phyloP scores from a whole-genome alignment of 176 grass and related monocot species.

The Oryza longistaminata region DNA sequence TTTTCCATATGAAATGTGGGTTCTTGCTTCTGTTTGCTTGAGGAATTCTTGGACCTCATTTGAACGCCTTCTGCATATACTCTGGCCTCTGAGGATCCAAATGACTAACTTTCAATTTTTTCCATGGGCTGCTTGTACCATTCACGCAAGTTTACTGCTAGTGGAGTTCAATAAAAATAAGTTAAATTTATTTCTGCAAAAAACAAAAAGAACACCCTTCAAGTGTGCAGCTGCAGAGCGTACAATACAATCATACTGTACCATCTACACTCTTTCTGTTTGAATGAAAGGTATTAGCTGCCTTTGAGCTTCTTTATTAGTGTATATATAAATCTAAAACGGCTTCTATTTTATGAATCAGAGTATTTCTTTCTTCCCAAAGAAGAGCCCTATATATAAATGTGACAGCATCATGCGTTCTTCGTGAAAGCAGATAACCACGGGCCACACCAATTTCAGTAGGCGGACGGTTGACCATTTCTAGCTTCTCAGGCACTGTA shows the following conservation, averaged over 20 bases:
- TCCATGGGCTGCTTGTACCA: not conserved
- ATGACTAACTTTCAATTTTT: not conserved
- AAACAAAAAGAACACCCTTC: not conserved
- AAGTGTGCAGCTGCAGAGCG: not conserved
- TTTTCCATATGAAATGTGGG: not conserved
- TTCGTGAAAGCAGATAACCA: not conserved
- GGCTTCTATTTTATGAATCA: not conserved
- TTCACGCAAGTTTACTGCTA: not conserved
- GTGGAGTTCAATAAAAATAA: not conserved
- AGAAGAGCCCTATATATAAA: not conserved
- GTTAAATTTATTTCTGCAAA: not conserved
- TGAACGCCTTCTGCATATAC: not conserved
- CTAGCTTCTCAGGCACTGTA: constrained; percentile 21
- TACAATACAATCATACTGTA: not conserved
- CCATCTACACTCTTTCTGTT: not conserved
- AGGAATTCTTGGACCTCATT: not conserved
- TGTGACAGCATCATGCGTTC: not conserved
- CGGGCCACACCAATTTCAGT: not conserved
- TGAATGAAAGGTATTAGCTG: not conserved
- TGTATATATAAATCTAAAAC: not conserved
- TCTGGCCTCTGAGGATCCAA: not conserved
- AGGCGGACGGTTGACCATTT: not conserved
- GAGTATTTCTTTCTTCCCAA: not conserved
- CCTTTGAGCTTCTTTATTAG: not conserved
- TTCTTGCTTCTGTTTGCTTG: not conserved